Base-by-base conservation (phyloP, 2,329 filamentous ascomycete species). In the Exophiala sideris region DNA sequence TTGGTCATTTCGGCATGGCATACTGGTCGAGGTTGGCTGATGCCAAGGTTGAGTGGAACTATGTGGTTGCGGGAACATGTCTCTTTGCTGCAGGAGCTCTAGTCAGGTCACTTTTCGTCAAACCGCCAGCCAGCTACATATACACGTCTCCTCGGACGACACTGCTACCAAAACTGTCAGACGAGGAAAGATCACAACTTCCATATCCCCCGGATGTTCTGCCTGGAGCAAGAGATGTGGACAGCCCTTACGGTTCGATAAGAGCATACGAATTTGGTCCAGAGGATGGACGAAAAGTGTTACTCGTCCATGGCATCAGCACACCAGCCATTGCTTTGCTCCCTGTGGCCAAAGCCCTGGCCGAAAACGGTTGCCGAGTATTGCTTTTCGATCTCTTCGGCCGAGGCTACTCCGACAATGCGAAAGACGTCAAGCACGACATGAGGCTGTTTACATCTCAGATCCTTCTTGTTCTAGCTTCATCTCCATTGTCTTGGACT, bases 221-320 rank as follows among this genome's bases (percentile, higher is more conserved):
- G 11, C 87, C 87, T 0, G 86, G 88, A 5, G 81, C 75, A 0
- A 79, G 88, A 54, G 82, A 90, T 66, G 83, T 94, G 12, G 59
- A 64, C 3, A 71, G 66, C 6, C 73, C 73, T 2, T 91, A 89
- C 66, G 89, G 89, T 12, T 81, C 74, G 3, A 81, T 89, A 57
- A 76, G 85, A 42, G 84, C 89, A 2, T 92, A 90, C 67, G 90
- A 95, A 74, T 94, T 86, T 80, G 90, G 90, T 0, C 87, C 88
- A 0, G 78, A 83, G 54, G 73, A 79, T 34, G 89, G 88, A 1
- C 79, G 83, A 24, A 90, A 85, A 65, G 83, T 92, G 1, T 72
- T 95, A 11, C 73, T 95, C 21, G 72, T 95, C 12, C 90, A 92
- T 68, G 90, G 90, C 4, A 91, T 94, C 64, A 88, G 84, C 46